phyloP scores from a whole-genome alignment of 768 basidiomycete genomes.

The Mycena metata region DNA sequence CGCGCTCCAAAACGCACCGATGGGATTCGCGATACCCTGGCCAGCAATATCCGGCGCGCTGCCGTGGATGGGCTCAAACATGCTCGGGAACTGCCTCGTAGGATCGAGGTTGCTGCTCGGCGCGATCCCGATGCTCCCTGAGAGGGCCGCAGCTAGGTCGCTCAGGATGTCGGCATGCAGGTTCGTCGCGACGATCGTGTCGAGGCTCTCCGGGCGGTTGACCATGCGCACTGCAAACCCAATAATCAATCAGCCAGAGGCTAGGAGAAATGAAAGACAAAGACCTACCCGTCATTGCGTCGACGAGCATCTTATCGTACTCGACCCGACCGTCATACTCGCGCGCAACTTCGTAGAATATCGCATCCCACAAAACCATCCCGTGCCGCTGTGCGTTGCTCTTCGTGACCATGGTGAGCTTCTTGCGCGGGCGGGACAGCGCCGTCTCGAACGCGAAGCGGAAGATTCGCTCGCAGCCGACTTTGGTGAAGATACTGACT shows the following conservation, averaged over 20 bases:
- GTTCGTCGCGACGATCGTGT: slow-evolving; percentile 69
- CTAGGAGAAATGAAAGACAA: slow-evolving; percentile 28
- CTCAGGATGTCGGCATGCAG: slow-evolving; percentile 70
- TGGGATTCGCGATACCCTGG: slow-evolving; percentile 66
- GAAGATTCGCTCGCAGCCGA: slow-evolving; percentile 62
- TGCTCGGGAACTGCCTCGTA: slow-evolving; percentile 57
- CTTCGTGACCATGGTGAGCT: slow-evolving; percentile 67
- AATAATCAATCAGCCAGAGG: neutral
- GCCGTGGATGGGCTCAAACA: slow-evolving; percentile 71
- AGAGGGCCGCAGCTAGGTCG: slow-evolving; percentile 67
- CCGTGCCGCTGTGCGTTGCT: slow-evolving; percentile 63
- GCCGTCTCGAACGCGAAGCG: slow-evolving; percentile 69
- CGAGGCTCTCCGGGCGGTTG: slow-evolving; percentile 64
- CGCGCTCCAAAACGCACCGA: slow-evolving; percentile 68
- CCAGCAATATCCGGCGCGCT: slow-evolving; percentile 71
- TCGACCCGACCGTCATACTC: slow-evolving; percentile 64
- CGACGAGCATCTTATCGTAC: slow-evolving; percentile 63
- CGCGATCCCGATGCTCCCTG: slow-evolving; percentile 69
- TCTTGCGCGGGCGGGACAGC: slow-evolving; percentile 60
- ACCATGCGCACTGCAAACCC: slow-evolving; percentile 51
- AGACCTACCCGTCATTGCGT: slow-evolving; percentile 60
- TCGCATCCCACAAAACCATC: slow-evolving; percentile 64
- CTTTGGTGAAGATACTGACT: slow-evolving; percentile 62
- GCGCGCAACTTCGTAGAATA: slow-evolving; percentile 61
- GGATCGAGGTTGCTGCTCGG: slow-evolving; percentile 64